Percentiles rank a stretch among this genome's conserved stretches.
Conservation (phyloP, 805 yeast species). For the Lipomyces lipofer region DNA sequence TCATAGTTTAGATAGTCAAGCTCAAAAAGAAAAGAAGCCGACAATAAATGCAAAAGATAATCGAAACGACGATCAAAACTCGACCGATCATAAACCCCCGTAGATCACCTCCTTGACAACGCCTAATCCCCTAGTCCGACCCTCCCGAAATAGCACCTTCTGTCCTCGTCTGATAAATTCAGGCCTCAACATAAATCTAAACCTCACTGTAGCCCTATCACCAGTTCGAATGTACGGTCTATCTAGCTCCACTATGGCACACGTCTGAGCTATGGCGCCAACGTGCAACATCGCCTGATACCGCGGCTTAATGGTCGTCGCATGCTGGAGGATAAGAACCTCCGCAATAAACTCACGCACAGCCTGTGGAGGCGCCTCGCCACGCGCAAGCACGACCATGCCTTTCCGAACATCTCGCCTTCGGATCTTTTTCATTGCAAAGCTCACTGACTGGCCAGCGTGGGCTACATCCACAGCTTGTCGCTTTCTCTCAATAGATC, state of each 20-base stretch:
- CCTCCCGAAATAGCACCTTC: constrained; percentile 31
- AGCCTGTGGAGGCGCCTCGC: constrained; percentile 18
- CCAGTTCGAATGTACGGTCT: constrained; percentile 31
- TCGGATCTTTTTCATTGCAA: constrained; percentile 28
- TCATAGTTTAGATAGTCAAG: too few species aligned
- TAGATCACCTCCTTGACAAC: constrained; percentile 27
- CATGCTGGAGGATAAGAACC: constrained; percentile 30
- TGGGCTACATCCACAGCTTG: constrained; percentile 26
- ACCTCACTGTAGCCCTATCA: constrained; percentile 29
- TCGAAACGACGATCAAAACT: not conserved
- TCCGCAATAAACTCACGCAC: constrained; percentile 30
- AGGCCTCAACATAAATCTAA: constrained; percentile 27
- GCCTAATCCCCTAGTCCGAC: constrained; percentile 31
- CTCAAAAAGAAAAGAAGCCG: too few species aligned
- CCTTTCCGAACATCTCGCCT: constrained; percentile 31
- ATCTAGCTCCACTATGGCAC: constrained; percentile 28
- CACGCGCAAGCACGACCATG: constrained; percentile 25
- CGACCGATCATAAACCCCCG: constrained; percentile 12
- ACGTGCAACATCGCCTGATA: constrained; percentile 33
- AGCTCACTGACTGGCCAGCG: constrained; percentile 31
- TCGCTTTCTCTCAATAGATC: constrained; percentile 32
- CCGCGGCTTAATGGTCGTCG: constrained; percentile 29
- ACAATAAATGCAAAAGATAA: too few species aligned
- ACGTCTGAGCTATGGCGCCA: constrained; percentile 31
- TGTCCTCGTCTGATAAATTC: constrained; percentile 28